Conservation (phyloP, 306 rosid species). For the Erythrophleum fordii region DNA sequence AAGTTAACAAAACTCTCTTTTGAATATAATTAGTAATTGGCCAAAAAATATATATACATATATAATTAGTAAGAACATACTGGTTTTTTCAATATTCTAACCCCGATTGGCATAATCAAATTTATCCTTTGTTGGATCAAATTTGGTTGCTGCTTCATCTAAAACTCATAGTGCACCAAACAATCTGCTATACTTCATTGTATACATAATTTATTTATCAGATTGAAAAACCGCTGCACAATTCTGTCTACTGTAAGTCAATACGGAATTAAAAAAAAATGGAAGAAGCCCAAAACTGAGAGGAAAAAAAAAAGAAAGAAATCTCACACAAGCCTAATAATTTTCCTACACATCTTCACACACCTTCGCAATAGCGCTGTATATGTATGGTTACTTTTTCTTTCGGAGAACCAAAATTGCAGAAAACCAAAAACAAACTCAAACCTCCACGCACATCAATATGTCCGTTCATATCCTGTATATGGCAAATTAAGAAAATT, state of each 20-base stretch:
- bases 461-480: background rate
- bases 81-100: too few species aligned
- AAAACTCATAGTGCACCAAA: background rate
- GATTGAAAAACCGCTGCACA: background rate
- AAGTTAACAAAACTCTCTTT: too few species aligned
- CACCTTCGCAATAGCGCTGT: background rate
- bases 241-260: background rate
- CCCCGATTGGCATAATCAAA: background rate
- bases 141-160: background rate
- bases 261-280: background rate
- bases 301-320: background rate
- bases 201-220: background rate
- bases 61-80: too few species aligned
- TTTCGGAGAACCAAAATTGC: background rate
- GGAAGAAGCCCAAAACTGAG: background rate
- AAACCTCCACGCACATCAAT: background rate
- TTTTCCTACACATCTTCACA: background rate
- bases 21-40: too few species aligned
- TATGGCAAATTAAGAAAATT: background rate
- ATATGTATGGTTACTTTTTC: background rate
- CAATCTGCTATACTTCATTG: background rate
- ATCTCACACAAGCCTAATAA: background rate
- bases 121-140: background rate
- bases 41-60: too few species aligned
- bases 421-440: constrained; percentile 4